phyloP scores from a whole-genome alignment of 805 yeast genomes.

The Scheffersomyces lignosus region DNA sequence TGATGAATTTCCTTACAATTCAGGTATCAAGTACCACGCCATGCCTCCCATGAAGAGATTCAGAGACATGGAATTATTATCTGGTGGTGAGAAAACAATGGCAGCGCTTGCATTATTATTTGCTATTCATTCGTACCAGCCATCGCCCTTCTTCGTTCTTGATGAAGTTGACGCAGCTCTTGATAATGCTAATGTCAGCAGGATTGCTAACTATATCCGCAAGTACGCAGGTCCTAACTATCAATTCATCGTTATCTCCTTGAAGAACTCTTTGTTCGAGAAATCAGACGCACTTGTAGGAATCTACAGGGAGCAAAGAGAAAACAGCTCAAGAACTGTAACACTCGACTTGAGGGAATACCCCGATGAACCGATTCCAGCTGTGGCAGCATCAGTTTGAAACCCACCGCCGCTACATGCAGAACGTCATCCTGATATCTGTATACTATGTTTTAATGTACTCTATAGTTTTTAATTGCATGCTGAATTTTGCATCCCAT shows the following conservation, averaged over 20 bases:
- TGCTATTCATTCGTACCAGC: slow-evolving; percentile 86
- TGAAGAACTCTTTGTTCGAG: slow-evolving; percentile 85
- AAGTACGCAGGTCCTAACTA: slow-evolving; percentile 72
- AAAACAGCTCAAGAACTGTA: slow-evolving; percentile 70
- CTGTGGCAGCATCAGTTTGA: not conserved
- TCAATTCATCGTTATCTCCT: slow-evolving; percentile 90
- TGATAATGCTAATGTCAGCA: slow-evolving; percentile 83
- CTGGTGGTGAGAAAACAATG: slow-evolving; percentile 96
- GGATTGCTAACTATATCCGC: slow-evolving; percentile 82
- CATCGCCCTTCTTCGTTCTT: slow-evolving; percentile 92
- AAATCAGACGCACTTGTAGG: slow-evolving; percentile 91
- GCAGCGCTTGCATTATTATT: slow-evolving; percentile 93
- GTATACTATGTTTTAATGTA: too few relatives aligned
- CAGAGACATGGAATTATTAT: slow-evolving; percentile 85
- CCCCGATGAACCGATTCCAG: slow-evolving; percentile 34
- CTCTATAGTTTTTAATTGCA: too few relatives aligned
- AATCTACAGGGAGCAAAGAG: slow-evolving; percentile 77
- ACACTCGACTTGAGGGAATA: slow-evolving; percentile 71
- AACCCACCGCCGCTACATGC: not conserved
- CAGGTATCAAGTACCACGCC: slow-evolving; percentile 87
- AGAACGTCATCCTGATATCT: slow-evolving; percentile 3
- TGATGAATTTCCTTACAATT: slow-evolving; percentile 83
- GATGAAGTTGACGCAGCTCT: slow-evolving; percentile 99
- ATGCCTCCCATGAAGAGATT: slow-evolving; percentile 96
- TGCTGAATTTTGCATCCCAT: too few relatives aligned